phyloP scores from a whole-genome alignment of 352 stramenopile species.

The Saprolegnia diclina region DNA sequence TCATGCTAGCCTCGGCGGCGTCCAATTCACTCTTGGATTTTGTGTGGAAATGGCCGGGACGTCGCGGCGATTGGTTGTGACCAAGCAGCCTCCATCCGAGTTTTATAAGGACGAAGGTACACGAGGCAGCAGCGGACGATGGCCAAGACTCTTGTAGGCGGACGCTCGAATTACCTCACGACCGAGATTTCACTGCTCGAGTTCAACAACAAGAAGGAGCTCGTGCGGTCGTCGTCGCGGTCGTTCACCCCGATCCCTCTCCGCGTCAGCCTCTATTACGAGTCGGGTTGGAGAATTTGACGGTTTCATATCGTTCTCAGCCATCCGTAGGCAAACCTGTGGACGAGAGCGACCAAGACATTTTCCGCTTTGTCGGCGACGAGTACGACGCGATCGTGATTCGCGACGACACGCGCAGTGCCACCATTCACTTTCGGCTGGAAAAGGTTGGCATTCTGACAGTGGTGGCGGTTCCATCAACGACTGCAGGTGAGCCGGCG shows the following conservation, averaged over 20 bases:
- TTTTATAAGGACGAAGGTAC: slow-evolving; percentile 84
- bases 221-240: slow-evolving; percentile 53
- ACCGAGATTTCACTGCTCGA: slow-evolving; percentile 77
- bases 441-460: slow-evolving; percentile 47
- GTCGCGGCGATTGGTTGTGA: slow-evolving; percentile 67
- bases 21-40: too few species aligned
- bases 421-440: slow-evolving; percentile 70
- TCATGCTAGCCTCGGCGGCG: too few species aligned
- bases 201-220: slow-evolving; percentile 64
- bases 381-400: slow-evolving; percentile 83
- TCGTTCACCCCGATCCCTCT: slow-evolving; percentile 79
- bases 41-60: too few species aligned
- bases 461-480: not conserved
- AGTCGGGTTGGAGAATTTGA: slow-evolving; percentile 37
- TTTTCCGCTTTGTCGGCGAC: slow-evolving; percentile 81
- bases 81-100: slow-evolving; percentile 74
- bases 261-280: slow-evolving; percentile 73
- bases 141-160: too few species aligned
- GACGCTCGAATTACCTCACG: slow-evolving; percentile 73
- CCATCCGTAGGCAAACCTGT: slow-evolving; percentile 49
- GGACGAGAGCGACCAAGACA: slow-evolving; percentile 78
- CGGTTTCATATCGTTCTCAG: not conserved
- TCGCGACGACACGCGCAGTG: slow-evolving; percentile 48
- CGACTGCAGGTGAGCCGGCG: slow-evolving; percentile 54
- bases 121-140: too few species aligned